phyloP scores from a whole-genome alignment of 257 asterid species.

The Scutellaria barbata region DNA sequence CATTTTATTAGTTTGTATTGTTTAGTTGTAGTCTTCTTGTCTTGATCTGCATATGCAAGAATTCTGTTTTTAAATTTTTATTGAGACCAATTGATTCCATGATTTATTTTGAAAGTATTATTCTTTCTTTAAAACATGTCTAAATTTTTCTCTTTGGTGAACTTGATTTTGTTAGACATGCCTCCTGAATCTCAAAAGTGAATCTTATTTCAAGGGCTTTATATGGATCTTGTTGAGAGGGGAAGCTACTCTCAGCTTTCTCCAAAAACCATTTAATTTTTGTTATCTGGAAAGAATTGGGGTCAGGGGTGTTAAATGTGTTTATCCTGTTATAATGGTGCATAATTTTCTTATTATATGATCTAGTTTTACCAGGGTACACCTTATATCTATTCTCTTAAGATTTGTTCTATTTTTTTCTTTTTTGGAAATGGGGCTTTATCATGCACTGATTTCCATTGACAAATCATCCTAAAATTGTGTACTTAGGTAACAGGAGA shows the following conservation, averaged over 20 bases:
- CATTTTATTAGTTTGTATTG: not conserved
- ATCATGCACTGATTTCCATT: conserved; percentile 22
- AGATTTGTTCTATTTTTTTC: not conserved
- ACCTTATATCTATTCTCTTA: not conserved
- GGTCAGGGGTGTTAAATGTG: not conserved
- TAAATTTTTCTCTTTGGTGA: not conserved
- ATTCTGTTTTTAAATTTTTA: conserved; percentile 1
- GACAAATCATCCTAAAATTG: conserved; percentile 18
- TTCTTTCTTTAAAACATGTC: not conserved
- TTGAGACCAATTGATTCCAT: not conserved
- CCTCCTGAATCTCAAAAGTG: not conserved
- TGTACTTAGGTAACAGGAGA: conserved; percentile 87
- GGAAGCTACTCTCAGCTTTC: not conserved
- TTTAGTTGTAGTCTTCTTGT: no score
- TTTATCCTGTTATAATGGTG: conserved; percentile 21
- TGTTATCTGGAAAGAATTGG: conserved; percentile 19
- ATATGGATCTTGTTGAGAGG: conserved; percentile 16
- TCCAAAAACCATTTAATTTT: not conserved
- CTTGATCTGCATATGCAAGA: not conserved
- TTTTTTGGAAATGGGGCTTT: conserved; percentile 2
- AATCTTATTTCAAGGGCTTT: conserved; percentile 1
- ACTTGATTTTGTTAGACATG: not conserved
- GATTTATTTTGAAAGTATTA: not conserved
- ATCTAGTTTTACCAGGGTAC: not conserved
- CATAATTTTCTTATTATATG: not conserved